Percentiles rank a stretch among this genome's conserved stretches.
These are phyloP conservation scores for Euphrasia confusa DNA, from an alignment of 257 asterid species.

Conservation along the genomic window DNA sequence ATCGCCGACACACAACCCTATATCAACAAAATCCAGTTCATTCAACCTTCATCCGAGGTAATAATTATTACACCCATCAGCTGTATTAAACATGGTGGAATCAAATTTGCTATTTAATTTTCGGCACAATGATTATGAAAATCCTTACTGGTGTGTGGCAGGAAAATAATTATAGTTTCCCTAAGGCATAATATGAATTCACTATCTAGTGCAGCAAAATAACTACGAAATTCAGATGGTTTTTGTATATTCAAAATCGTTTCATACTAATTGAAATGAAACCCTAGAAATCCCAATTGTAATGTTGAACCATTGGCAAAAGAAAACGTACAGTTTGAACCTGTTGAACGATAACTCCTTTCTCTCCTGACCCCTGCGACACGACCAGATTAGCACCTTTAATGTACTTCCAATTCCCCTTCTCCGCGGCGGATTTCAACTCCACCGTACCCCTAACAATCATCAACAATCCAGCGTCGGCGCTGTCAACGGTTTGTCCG, in stretches of 20 bases:
- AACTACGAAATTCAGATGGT: neutral
- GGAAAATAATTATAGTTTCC: neutral
- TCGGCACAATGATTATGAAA: neutral
- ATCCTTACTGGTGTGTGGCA: neutral
- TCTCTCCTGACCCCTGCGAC: conserved; percentile 55
- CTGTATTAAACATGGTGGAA: neutral
- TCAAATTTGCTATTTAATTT: neutral
- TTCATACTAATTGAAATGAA: neutral
- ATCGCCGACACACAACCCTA: neutral
- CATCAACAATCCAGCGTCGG: conserved; percentile 41
- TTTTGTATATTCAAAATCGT: neutral
- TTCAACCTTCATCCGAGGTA: neutral
- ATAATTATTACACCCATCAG: neutral
- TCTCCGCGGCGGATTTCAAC: conserved; percentile 41
- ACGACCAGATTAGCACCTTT: conserved; percentile 35
- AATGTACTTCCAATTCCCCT: conserved; percentile 41
- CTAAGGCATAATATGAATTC: neutral
- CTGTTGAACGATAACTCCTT: conserved; percentile 56
- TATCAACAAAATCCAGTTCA: neutral
- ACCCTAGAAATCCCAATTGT: neutral
- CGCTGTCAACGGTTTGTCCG: conserved; percentile 11
- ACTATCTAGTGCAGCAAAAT: neutral
- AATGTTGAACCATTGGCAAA: no score
- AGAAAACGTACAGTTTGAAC: conserved; percentile 50
- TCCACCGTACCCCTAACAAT: conserved; percentile 74